Conservation (phyloP, 1,284 basidiomycete genomes). For the Omphalotus olearius region DNA sequence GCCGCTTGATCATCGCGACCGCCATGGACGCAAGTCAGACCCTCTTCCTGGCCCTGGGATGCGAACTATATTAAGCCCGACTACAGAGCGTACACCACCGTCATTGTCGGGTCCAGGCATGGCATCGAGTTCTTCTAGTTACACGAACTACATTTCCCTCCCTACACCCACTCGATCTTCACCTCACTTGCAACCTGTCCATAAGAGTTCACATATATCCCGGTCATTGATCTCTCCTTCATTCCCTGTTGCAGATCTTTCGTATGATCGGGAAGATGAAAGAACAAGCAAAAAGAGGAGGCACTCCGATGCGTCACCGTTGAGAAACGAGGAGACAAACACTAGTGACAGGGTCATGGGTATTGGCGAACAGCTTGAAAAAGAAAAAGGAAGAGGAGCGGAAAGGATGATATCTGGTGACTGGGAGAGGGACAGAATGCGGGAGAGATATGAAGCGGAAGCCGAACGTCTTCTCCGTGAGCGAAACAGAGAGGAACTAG, state of each 20-base stretch:
- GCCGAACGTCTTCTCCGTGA: not conserved
- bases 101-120: not conserved
- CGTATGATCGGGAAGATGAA: too few species aligned
- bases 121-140: not conserved
- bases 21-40: constrained; percentile 8
- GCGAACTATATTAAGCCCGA: constrained; percentile 3
- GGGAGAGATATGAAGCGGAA: not conserved
- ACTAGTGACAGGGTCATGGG: too few species aligned
- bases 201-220: too few species aligned
- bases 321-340: too few species aligned
- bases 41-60: constrained; percentile 9
- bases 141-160: not conserved
- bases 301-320: not conserved
- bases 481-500: not conserved
- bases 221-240: too few species aligned
- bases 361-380: too few species aligned
- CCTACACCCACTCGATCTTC: too few species aligned
- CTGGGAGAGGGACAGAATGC: not conserved
- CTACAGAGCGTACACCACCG: not conserved
- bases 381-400: not conserved
- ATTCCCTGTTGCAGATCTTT: too few species aligned
- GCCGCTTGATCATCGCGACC: not conserved
- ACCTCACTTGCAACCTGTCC: too few species aligned
- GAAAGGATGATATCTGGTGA: not conserved
- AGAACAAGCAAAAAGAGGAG: constrained; percentile 3